Conservation (phyloP, 768 basidiomycete genomes). For the Russula dissimulans region DNA sequence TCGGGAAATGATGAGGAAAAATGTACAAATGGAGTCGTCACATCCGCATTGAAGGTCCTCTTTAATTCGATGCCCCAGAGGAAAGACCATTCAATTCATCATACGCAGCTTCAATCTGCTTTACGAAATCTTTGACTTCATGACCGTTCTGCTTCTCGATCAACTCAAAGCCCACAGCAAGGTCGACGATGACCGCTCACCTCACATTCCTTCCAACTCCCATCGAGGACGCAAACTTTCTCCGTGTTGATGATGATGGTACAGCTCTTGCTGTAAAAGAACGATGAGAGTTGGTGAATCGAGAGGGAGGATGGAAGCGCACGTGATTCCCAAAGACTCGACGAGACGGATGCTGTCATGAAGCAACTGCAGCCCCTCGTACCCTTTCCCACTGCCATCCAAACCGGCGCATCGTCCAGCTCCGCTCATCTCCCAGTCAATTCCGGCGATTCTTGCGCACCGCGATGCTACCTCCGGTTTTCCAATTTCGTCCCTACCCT, state of each 20-base stretch:
- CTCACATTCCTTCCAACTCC: slow-evolving; percentile 70
- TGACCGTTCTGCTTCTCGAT: slow-evolving; percentile 54
- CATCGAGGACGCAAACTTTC: slow-evolving; percentile 68
- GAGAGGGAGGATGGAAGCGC: slow-evolving; percentile 19
- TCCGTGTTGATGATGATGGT: slow-evolving; percentile 68
- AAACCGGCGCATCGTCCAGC: slow-evolving; percentile 51
- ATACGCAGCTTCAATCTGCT: slow-evolving; percentile 69
- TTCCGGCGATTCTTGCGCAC: slow-evolving; percentile 54
- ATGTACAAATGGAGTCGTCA: not conserved
- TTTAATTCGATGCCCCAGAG: not conserved
- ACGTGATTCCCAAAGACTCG: slow-evolving; percentile 47
- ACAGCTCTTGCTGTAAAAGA: slow-evolving; percentile 62
- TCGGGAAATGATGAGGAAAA: slow-evolving; percentile 37
- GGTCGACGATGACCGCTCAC: slow-evolving; percentile 31
- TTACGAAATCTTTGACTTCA: slow-evolving; percentile 59
- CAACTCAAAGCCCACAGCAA: not conserved
- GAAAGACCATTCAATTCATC: slow-evolving; percentile 42
- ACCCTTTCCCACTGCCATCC: slow-evolving; percentile 51
- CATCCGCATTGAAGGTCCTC: not conserved
- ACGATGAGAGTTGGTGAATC: not conserved
- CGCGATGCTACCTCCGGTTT: slow-evolving; percentile 48
- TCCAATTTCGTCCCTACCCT: slow-evolving; percentile 58
- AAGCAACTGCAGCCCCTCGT: slow-evolving; percentile 58
- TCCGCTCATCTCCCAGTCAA: slow-evolving; percentile 59
- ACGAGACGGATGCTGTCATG: slow-evolving; percentile 45